Conservation (phyloP, 139 green algal species). For the Volvox reticuliferus region DNA sequence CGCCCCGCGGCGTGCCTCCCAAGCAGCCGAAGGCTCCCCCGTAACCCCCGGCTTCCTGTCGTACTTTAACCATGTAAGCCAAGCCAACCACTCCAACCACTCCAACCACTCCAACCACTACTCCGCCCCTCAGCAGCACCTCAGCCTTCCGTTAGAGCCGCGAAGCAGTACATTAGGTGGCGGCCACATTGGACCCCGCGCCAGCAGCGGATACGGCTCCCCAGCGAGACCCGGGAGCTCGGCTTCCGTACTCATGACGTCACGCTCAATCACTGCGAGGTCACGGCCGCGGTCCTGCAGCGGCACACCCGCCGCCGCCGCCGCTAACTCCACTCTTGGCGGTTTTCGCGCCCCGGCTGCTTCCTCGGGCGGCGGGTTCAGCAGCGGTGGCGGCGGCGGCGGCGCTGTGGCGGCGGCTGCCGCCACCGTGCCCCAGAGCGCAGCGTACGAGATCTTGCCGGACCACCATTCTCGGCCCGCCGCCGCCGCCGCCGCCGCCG, state of each 20-base stretch:
- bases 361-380: neutral
- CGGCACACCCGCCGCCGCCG: neutral
- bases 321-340: neutral
- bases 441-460: slow-evolving; percentile 20
- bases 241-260: neutral
- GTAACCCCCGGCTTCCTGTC: neutral
- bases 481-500: neutral
- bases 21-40: neutral
- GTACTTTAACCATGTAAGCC: neutral
- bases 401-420: neutral
- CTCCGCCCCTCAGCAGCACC: neutral
- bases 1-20: neutral
- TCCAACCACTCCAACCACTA: neutral
- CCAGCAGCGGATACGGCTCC: neutral
- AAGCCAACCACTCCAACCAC: neutral
- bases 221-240: neutral
- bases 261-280: neutral
- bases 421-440: neutral
- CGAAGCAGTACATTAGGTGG: neutral
- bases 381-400: neutral
- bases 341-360: neutral
- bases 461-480: neutral
- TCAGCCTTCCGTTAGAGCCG: neutral
- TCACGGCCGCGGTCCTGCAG: slow-evolving; percentile 1
- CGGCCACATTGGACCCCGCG: neutral